A percentile compares a stretch with the other conserved stretches of the same genome.
These are phyloP conservation scores for Arabis hirsuta DNA, from an alignment of 345 rosid species.

Conservation along the genomic window DNA sequence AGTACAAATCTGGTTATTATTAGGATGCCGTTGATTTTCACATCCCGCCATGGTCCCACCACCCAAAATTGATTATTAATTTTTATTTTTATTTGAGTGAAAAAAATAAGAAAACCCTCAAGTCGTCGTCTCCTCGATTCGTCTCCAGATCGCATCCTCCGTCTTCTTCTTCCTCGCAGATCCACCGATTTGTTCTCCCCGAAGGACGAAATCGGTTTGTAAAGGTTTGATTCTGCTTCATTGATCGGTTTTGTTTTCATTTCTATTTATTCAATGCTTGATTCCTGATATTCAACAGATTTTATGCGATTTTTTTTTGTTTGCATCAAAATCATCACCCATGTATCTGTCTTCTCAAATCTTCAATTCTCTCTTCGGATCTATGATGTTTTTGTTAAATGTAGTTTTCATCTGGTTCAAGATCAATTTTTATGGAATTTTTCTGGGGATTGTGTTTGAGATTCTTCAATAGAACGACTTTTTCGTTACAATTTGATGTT, in stretches of 20 bases:
- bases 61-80: constrained; percentile 2
- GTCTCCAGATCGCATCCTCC: constrained; percentile 33
- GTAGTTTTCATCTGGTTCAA: background rate
- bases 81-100: constrained; percentile 1
- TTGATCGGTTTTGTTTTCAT: background rate
- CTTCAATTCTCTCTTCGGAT: background rate
- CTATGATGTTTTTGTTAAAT: constrained; percentile 6
- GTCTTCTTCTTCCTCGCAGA: constrained; percentile 18
- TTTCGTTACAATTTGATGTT: background rate
- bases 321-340: background rate
- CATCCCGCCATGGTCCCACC: constrained; percentile 33
- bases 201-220: constrained; percentile 13
- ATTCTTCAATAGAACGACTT: background rate
- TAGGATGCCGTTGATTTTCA: constrained; percentile 21
- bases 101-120: background rate
- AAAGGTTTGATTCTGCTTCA: background rate
- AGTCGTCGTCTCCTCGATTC: constrained; percentile 12
- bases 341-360: no score
- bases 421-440: background rate
- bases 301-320: no score
- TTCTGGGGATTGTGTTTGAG: constrained; percentile 3
- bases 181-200: constrained; percentile 8
- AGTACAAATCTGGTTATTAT: background rate
- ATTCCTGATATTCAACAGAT: background rate
- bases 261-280: background rate